These are phyloP conservation scores for Limnanthes douglasii DNA, from an alignment of 345 rosid species.

Conservation along the genomic window DNA sequence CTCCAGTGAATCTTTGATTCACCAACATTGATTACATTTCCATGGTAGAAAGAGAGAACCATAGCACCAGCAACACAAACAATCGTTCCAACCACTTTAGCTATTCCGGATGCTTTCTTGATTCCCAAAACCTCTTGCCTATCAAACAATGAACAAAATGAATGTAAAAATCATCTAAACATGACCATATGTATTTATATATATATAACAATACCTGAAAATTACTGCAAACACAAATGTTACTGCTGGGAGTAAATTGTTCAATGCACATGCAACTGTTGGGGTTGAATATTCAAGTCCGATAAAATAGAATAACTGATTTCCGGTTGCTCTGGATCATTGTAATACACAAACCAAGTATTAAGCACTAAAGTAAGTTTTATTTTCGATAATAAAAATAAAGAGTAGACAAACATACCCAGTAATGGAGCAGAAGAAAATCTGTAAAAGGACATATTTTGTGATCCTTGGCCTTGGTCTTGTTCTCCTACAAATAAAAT, in stretches of 20 bases:
- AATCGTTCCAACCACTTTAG: constrained; percentile 62
- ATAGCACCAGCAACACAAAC: constrained; percentile 86
- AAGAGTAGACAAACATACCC: constrained; percentile 32
- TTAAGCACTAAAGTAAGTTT: neutral
- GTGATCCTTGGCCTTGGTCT: constrained; percentile 77
- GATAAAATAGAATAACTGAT: constrained; percentile 67
- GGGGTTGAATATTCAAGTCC: constrained; percentile 68
- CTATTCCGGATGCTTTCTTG: constrained; percentile 49
- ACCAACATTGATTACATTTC: constrained; percentile 33
- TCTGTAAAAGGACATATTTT: constrained; percentile 27
- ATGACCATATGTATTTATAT: neutral
- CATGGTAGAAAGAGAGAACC: constrained; percentile 85
- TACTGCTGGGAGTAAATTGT: constrained; percentile 60
- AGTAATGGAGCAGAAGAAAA: constrained; percentile 70
- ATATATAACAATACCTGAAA: constrained; percentile 30
- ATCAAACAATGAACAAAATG: neutral
- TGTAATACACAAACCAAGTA: neutral
- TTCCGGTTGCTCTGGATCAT: constrained; percentile 42
- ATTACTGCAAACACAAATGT: constrained; percentile 70
- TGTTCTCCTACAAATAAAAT: constrained; percentile 41
- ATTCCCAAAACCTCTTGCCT: constrained; percentile 70
- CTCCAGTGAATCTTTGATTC: constrained; percentile 66
- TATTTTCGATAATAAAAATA: neutral
- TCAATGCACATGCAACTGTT: constrained; percentile 72
- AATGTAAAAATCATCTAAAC: neutral